Evolutionary conservation across 1,284 basidiomycete species (phyloP), one percentile per base, ranked within the genome.

Genomic region (Cutaneotrichosporon sp.): DNA sequence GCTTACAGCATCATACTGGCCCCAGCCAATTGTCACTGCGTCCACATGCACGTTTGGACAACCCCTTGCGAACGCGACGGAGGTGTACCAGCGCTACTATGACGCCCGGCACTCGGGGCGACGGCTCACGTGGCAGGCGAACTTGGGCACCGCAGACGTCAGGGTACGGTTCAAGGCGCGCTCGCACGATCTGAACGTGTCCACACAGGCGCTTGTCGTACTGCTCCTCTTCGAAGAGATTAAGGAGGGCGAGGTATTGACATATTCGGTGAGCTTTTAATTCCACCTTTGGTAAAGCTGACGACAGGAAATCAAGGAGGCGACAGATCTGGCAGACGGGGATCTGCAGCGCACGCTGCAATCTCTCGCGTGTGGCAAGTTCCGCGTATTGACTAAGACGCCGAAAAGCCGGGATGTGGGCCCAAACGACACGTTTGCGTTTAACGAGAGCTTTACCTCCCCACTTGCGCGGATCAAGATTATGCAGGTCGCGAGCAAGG

Each of bases 361-460:
- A 71, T 93, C 92, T 0, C 80, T 99, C 11, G 93, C 96, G 2
- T 98, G 94, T 67, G 92, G 88, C n/a, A 98, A 96, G 73, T 93
- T 82, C 79, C 92, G 94, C 67, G 81, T 98, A 31, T 75, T 99
- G 54, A 88, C 84, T 70, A 98, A 98, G 70, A 85, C 87, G 60
- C 96, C 96, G 1, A 84, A 87, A 45, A 83, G 89, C 3, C 82
- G 91, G 32, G 92, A 97, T 33, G 80, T 99, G 38, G 77, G 82
- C 51, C 64, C 77, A 0, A 77, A 77, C 14, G 96, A 99, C 69
- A 79, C 80, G 0, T 99, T 99, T 73, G 84, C 86, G 1, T 98
- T 97, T 80, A 97, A 98, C 64, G 67, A 76, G 14, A 80, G 81
- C 43, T 99, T 98, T 73, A 81, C 84, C 0, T 83, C 84, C 22